These are phyloP conservation scores for Pyricularia sp. DNA, from an alignment of 2,329 filamentous ascomycete species.

Conservation along the genomic window DNA sequence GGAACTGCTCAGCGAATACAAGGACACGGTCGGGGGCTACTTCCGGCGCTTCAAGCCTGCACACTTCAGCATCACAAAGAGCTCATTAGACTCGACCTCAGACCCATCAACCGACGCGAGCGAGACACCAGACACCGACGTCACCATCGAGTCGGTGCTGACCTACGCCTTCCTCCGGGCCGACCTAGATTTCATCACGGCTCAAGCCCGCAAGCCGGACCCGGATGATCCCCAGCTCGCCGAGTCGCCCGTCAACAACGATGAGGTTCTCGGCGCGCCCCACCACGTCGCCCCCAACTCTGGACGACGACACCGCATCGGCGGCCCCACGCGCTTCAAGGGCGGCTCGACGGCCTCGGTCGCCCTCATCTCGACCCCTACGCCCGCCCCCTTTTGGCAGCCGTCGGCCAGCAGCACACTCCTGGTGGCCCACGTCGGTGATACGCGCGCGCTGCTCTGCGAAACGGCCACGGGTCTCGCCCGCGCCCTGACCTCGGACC, in stretches of 20 bases:
- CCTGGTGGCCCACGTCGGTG: constrained; percentile 82
- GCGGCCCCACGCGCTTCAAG: constrained; percentile 71
- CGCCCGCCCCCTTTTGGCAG: constrained; percentile 90
- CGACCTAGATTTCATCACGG: constrained; percentile 87
- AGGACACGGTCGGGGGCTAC: constrained; percentile 81
- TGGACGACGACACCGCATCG: constrained; percentile 54
- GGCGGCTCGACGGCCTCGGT: constrained; percentile 90
- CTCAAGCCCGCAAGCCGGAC: constrained; percentile 75
- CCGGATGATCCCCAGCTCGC: constrained; percentile 59
- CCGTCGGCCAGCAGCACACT: constrained; percentile 77
- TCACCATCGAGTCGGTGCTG: constrained; percentile 67
- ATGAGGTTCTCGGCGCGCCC: constrained; percentile 67
- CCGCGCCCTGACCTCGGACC: constrained; percentile 76
- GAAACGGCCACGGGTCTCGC: constrained; percentile 74
- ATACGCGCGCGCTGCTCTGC: constrained; percentile 85
- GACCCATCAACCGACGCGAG: not conserved
- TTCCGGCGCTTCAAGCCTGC: constrained; percentile 83
- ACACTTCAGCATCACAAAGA: constrained; percentile 47
- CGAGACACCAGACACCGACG: constrained; percentile 12
- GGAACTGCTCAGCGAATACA: constrained; percentile 67
- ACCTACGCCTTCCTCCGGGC: constrained; percentile 90
- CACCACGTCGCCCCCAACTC: constrained; percentile 28
- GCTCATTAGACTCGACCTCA: constrained; percentile 3
- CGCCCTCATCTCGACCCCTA: constrained; percentile 85
- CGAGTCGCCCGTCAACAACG: constrained; percentile 73